A percentile compares a stretch with the other conserved stretches of the same genome.
Conservation (phyloP, 1,139 yeast species). For the Diutina sp. region DNA sequence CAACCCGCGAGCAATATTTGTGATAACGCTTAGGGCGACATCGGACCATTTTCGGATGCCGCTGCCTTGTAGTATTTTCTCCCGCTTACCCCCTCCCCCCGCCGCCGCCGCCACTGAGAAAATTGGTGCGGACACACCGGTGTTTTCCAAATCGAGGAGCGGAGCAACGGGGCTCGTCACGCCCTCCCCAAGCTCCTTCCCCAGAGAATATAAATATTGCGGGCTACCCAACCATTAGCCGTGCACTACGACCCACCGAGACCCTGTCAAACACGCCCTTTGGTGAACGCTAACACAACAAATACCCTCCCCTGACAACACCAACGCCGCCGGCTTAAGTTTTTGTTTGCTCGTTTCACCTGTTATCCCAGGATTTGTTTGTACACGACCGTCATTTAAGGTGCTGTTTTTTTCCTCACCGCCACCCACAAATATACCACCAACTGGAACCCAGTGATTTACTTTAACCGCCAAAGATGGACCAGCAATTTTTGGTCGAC, state of each 20-base stretch:
- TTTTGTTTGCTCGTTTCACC: background rate
- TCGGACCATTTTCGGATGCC: background rate
- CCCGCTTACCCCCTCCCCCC: background rate
- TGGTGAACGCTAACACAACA: too few relatives aligned
- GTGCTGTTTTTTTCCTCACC: background rate
- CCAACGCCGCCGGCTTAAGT: too few relatives aligned
- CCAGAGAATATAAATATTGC: background rate
- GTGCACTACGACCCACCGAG: background rate
- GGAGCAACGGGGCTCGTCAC: background rate
- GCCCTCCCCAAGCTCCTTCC: background rate
- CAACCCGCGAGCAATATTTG: background rate
- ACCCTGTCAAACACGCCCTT: background rate
- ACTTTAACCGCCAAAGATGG: constrained; percentile 11
- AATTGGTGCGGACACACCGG: background rate
- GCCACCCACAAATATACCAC: constrained; percentile 5
- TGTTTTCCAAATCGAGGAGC: background rate
- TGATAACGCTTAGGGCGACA: background rate
- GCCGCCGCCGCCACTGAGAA: background rate
- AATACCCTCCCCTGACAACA: too few relatives aligned
- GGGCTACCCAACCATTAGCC: constrained; percentile 2
- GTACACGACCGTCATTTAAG: background rate
- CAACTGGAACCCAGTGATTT: background rate
- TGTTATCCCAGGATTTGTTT: background rate
- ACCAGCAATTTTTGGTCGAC: constrained; percentile 23
- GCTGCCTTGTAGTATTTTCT: background rate